Evolutionary conservation across 148 eudicot species (phyloP).

Genomic region (Rhododendron kiyosumense): DNA sequence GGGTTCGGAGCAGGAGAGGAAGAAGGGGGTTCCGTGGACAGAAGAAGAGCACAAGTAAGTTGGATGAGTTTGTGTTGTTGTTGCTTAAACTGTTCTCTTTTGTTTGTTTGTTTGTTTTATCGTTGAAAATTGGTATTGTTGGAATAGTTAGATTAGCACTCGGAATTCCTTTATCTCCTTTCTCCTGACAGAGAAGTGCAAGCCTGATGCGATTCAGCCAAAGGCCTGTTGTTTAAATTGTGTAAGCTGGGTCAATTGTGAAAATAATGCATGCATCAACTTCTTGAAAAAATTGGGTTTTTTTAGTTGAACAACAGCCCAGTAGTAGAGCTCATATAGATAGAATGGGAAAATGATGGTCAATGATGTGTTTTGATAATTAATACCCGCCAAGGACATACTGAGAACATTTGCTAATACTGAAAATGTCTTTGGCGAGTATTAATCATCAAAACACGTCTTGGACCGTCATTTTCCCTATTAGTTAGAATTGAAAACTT

Average conservation of each 20-base stretch:
- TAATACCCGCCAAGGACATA: too few relatives aligned
- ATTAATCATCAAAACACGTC: too few relatives aligned
- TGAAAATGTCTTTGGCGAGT: too few relatives aligned
- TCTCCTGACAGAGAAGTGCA: too few relatives aligned
- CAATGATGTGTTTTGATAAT: too few relatives aligned
- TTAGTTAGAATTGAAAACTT: background rate
- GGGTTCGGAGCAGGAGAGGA: constrained; percentile 82
- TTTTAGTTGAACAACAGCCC: background rate
- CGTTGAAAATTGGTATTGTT: background rate
- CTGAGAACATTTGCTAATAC: too few relatives aligned
- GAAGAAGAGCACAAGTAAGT: constrained; percentile 97
- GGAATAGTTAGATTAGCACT: background rate
- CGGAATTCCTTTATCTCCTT: too few relatives aligned
- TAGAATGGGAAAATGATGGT: too few relatives aligned
- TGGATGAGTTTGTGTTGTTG: background rate
- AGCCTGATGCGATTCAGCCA: too few relatives aligned
- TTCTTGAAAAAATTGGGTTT: background rate
- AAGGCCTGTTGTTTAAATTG: too few relatives aligned
- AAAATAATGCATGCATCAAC: background rate
- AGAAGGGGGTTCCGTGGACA: constrained; percentile 99
- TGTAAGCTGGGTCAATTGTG: too few relatives aligned
- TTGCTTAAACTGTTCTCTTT: background rate
- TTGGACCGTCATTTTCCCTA: too few relatives aligned
- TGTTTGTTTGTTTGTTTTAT: background rate
- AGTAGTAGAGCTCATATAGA: background rate